Conservation (phyloP, 176 grass and related monocot species). For the Lolium rigidum region DNA sequence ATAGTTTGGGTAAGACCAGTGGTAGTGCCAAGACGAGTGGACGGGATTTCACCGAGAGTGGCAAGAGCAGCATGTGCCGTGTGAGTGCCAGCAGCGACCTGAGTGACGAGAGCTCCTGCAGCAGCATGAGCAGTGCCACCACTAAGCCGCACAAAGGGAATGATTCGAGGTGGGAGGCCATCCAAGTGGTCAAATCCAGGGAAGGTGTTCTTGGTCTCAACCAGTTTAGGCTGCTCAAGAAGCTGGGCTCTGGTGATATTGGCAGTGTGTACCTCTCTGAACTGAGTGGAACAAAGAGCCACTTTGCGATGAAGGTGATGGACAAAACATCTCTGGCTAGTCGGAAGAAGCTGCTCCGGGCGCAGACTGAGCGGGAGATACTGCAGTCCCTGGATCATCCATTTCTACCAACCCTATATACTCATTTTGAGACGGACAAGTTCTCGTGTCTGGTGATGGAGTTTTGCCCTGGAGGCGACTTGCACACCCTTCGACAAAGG, state of each 20-base stretch:
- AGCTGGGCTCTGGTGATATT: conserved; percentile 81
- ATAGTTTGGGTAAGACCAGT: conserved; percentile 71
- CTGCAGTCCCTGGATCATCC: conserved; percentile 87
- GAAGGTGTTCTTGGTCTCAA: conserved; percentile 75
- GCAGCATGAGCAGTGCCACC: conserved; percentile 76
- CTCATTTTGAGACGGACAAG: conserved; percentile 92
- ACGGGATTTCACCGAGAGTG: conserved; percentile 70
- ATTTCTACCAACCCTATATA: conserved; percentile 89
- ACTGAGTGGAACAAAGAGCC: conserved; percentile 75
- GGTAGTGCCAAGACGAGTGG: conserved; percentile 70
- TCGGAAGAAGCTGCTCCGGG: conserved; percentile 88
- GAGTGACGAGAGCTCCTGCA: conserved; percentile 82
- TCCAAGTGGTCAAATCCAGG: conserved; percentile 65
- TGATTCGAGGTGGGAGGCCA: conserved; percentile 87
- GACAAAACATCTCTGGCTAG: conserved; percentile 84
- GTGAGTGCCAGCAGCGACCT: conserved; percentile 66
- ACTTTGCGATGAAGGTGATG: conserved; percentile 97
- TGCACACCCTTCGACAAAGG: conserved; percentile 87
- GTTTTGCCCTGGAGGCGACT: conserved; percentile 86
- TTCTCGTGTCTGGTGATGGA: conserved; percentile 96
- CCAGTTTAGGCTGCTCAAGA: conserved; percentile 85
- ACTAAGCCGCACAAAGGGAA: conserved; percentile 87
- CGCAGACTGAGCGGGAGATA: conserved; percentile 88
- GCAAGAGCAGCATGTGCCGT: conserved; percentile 90
- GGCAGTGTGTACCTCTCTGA: conserved; percentile 89